Evolutionary conservation across 2,329 filamentous ascomycete genomes (phyloP).

Genomic region (Hortaea sp.): DNA sequence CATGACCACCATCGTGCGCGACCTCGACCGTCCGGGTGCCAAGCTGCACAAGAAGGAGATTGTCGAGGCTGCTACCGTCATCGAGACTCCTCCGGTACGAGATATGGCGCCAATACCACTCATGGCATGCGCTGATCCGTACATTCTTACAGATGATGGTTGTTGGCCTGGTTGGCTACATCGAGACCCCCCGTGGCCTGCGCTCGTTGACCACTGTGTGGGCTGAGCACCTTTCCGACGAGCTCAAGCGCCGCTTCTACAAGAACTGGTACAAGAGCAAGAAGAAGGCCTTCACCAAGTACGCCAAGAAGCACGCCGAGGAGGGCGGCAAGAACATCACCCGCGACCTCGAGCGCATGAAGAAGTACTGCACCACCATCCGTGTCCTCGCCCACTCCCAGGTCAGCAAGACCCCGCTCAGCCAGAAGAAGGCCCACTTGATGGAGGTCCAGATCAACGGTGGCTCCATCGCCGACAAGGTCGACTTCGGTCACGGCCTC

Average conservation of each 20-base stretch:
- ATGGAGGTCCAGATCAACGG: constrained; percentile 99
- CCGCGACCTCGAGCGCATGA: constrained; percentile 98
- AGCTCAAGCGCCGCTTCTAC: constrained; percentile 99
- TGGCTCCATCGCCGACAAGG: constrained; percentile 91
- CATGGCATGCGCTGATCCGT: constrained; percentile 47
- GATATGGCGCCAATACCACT: constrained; percentile 45
- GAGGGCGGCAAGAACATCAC: constrained; percentile 80
- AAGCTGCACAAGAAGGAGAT: constrained; percentile 99
- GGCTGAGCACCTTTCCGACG: constrained; percentile 98
- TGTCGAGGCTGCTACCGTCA: constrained; percentile 76
- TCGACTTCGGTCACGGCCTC: constrained; percentile 84
- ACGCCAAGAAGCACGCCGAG: constrained; percentile 99
- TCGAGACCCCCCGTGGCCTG: constrained; percentile 98
- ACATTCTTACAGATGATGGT: constrained; percentile 73
- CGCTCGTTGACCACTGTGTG: constrained; percentile 99
- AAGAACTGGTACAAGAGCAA: constrained; percentile 99
- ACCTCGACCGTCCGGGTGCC: constrained; percentile 96
- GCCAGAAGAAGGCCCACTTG: constrained; percentile 99
- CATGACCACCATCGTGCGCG: constrained; percentile 99
- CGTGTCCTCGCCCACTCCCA: constrained; percentile 98
- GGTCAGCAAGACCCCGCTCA: constrained; percentile 97
- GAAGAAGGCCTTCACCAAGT: constrained; percentile 99
- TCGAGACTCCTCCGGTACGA: constrained; percentile 83
- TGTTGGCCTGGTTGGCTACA: constrained; percentile 99
- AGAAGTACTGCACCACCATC: constrained; percentile 99